phyloP scores from a whole-genome alignment of 2,329 filamentous ascomycete genomes.

The Sporothrix inflata region DNA sequence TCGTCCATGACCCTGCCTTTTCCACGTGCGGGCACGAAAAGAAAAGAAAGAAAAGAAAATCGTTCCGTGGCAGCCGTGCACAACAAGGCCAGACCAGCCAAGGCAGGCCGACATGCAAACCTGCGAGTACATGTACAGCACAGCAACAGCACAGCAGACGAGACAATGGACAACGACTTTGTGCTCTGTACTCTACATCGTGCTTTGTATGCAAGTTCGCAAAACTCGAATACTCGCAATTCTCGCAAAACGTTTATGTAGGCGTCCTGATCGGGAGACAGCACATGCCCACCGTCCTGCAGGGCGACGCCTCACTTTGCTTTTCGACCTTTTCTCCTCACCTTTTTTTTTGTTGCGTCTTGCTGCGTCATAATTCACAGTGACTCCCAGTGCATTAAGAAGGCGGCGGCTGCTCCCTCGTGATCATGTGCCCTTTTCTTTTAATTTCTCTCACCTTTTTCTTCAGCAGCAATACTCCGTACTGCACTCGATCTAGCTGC shows the following conservation, averaged over 20 bases:
- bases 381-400: neutral
- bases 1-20: neutral
- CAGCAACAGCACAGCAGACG: neutral
- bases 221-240: neutral
- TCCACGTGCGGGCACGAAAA: neutral
- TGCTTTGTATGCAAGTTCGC: too few species aligned
- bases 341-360: neutral
- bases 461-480: neutral
- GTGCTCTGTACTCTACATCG: too few species aligned
- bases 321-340: neutral
- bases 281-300: neutral
- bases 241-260: neutral
- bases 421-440: neutral
- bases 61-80: constrained; percentile 11
- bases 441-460: neutral
- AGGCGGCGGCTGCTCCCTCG: neutral
- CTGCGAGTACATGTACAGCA: neutral
- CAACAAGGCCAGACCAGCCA: neutral
- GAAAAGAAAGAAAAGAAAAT: neutral
- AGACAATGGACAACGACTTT: constrained; percentile 7
- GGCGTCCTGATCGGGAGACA: constrained; percentile 6
- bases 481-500: neutral
- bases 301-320: constrained; percentile 10
- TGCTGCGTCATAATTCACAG: constrained; percentile 10
- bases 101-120: neutral